Conservation (phyloP, 2,329 filamentous ascomycete species). For the Pseudopithomyces chartarum region DNA sequence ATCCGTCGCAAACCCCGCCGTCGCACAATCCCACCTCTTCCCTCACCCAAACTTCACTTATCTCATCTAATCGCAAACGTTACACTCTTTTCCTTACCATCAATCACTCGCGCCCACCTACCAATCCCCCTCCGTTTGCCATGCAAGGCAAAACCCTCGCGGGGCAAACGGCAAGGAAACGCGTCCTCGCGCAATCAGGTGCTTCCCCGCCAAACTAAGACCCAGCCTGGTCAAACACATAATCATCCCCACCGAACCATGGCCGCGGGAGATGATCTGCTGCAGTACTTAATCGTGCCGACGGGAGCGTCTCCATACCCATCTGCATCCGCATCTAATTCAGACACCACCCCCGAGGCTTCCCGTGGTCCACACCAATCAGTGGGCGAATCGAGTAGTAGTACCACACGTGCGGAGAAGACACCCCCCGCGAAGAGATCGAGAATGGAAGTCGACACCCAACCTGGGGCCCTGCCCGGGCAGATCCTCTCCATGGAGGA, state of each 20-base stretch:
- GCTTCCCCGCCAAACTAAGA: conserved; percentile 6
- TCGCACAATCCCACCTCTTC: too few relatives aligned
- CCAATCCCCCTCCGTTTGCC: background rate
- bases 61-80: too few relatives aligned
- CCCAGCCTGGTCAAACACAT: background rate
- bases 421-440: background rate
- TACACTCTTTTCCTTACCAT: too few relatives aligned
- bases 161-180: conserved; percentile 13
- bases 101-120: too few relatives aligned
- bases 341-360: background rate
- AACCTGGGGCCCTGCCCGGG: background rate
- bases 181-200: conserved; percentile 33
- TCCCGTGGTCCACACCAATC: too few relatives aligned
- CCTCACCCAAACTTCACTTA: too few relatives aligned
- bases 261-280: conserved; percentile 23
- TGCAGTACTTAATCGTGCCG: conserved; percentile 24
- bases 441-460: conserved; percentile 2
- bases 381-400: too few relatives aligned
- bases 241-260: background rate
- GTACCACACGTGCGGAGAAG: background rate
- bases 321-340: background rate
- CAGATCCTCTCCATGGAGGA: conserved; percentile 12
- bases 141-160: background rate
- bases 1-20: too few relatives aligned
- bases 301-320: background rate